These are phyloP conservation scores for Asterophora lycoperdoides DNA, from an alignment of 768 basidiomycete species.

Conservation along the genomic window DNA sequence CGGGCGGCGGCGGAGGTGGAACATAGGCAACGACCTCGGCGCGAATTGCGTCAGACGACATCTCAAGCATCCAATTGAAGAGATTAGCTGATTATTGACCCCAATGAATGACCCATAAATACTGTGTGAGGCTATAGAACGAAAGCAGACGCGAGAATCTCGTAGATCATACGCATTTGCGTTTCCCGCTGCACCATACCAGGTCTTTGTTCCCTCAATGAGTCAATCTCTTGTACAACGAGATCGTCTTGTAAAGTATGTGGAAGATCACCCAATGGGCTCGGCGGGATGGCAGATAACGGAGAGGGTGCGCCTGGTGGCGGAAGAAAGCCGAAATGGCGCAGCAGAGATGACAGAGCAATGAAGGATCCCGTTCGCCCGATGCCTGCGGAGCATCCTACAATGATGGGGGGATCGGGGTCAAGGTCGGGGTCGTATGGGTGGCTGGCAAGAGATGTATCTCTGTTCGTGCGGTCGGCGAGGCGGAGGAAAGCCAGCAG, in stretches of 20 bases:
- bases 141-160: conserved; percentile 39
- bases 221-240: conserved; percentile 70
- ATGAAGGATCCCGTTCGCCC: conserved; percentile 88
- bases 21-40: no score
- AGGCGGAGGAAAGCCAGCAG: conserved; percentile 59
- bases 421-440: conserved; percentile 30
- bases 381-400: conserved; percentile 84
- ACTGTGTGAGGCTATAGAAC: neutral
- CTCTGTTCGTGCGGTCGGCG: conserved; percentile 61
- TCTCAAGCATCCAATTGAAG: no score
- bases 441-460: conserved; percentile 28
- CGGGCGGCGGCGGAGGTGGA: no score
- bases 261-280: conserved; percentile 58
- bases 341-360: conserved; percentile 73
- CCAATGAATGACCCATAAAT: neutral
- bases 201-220: conserved; percentile 73
- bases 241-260: conserved; percentile 46
- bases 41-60: no score
- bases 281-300: conserved; percentile 35
- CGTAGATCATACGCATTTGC: conserved; percentile 63
- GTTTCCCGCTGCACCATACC: conserved; percentile 77
- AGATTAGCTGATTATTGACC: no score
- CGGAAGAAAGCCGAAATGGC: conserved; percentile 48
- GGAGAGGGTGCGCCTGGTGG: conserved; percentile 27
- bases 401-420: conserved; percentile 71